These are phyloP conservation scores for Backusella morwellensis DNA, from an alignment of 192 early-diverging fungal species.

Conservation along the genomic window DNA sequence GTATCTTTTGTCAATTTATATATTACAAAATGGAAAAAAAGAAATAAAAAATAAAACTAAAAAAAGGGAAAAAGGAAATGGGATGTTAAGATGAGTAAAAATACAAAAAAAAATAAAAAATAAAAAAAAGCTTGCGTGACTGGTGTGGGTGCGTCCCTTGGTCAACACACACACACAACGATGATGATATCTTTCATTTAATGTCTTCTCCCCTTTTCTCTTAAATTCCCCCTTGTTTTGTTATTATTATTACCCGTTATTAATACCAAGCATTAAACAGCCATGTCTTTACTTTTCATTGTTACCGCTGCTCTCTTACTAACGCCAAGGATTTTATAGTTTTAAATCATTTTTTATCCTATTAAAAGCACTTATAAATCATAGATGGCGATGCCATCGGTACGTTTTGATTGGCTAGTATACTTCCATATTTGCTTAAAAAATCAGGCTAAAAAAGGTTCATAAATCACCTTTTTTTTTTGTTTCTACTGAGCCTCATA, in stretches of 20 bases:
- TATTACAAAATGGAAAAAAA: slow-evolving; percentile 9
- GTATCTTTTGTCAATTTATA: slow-evolving; percentile 2
- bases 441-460: not conserved
- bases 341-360: not conserved
- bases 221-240: not conserved
- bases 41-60: slow-evolving; percentile 1
- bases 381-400: not conserved
- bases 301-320: not conserved
- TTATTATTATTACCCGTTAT: not conserved
- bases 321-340: not conserved
- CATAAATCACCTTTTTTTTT: not conserved
- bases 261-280: not conserved
- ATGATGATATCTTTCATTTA: not conserved
- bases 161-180: not conserved
- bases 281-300: not conserved
- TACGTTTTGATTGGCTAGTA: not conserved
- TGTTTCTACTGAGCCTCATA: slow-evolving; percentile 3
- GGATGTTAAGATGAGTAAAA: not conserved
- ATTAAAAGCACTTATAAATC: not conserved
- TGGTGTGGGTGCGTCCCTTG: not conserved
- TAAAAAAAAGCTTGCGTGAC: not conserved
- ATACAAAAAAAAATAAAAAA: not conserved
- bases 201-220: not conserved
- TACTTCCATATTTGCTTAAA: not conserved
- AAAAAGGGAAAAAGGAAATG: slow-evolving; percentile 7